Conservation (phyloP, 2,329 filamentous ascomycete genomes). For the Botryotinia globosa region DNA sequence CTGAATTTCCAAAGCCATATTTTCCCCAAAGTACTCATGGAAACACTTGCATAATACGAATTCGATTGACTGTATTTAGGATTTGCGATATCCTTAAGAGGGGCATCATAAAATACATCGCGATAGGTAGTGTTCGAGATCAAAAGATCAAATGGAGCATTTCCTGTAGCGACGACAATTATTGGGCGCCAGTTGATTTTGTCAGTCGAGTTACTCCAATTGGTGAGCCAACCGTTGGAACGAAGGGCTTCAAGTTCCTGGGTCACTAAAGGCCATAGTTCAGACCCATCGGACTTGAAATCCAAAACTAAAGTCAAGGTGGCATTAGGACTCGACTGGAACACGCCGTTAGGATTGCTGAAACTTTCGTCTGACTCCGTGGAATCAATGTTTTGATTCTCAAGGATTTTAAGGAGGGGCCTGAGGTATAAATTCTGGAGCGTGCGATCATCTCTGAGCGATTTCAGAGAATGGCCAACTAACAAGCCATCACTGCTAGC, state of each 20-base stretch:
- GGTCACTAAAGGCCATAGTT: constrained; percentile 42
- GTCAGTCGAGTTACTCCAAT: constrained; percentile 41
- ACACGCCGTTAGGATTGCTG: constrained; percentile 25
- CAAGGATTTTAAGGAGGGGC: constrained; percentile 55
- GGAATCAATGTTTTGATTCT: constrained; percentile 44
- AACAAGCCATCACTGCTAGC: constrained; percentile 44
- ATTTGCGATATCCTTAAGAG: constrained; percentile 34
- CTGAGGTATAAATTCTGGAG: constrained; percentile 57
- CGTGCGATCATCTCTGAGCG: constrained; percentile 52
- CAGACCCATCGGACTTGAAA: constrained; percentile 46
- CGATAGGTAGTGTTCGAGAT: constrained; percentile 41
- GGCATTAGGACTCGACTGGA: constrained; percentile 20
- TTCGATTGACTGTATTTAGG: constrained; percentile 32
- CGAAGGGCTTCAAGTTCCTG: constrained; percentile 44
- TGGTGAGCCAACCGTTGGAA: constrained; percentile 41
- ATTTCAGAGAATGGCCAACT: constrained; percentile 54
- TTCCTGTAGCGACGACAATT: constrained; percentile 51
- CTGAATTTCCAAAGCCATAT: constrained; percentile 20
- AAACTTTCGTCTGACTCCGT: not conserved
- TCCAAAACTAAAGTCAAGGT: constrained; percentile 48
- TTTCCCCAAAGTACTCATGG: constrained; percentile 24
- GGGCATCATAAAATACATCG: constrained; percentile 50
- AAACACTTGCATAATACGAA: constrained; percentile 34
- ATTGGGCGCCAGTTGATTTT: constrained; percentile 41
- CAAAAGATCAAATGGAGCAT: constrained; percentile 42